These are phyloP conservation scores for Mycogone perniciosa DNA, from an alignment of 2,329 filamentous ascomycete genomes.

Conservation along the genomic window DNA sequence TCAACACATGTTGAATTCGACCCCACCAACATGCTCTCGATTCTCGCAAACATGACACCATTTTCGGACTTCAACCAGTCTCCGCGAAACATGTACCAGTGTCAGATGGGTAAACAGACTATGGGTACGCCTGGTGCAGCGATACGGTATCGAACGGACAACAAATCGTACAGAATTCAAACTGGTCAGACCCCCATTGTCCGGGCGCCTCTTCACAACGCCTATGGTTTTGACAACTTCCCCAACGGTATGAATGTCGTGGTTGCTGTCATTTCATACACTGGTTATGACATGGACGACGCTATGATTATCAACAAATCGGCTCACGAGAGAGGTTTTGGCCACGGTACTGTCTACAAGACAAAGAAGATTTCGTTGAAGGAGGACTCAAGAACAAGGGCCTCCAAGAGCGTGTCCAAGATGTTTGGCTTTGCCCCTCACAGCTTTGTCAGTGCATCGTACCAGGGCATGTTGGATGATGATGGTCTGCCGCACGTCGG, in stretches of 20 bases:
- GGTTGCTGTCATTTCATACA: conserved; percentile 97
- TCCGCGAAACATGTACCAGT: conserved; percentile 98
- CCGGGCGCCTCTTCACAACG: conserved; percentile 85
- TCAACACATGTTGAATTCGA: conserved; percentile 92
- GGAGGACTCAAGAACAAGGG: conserved; percentile 64
- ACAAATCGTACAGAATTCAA: conserved; percentile 92
- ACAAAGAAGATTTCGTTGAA: conserved; percentile 86
- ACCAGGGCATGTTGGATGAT: conserved; percentile 69
- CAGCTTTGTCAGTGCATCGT: conserved; percentile 62
- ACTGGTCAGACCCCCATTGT: conserved; percentile 95
- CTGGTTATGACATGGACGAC: conserved; percentile 99
- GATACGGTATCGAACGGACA: conserved; percentile 82
- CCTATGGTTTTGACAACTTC: conserved; percentile 96
- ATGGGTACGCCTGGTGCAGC: conserved; percentile 95
- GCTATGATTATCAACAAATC: conserved; percentile 99
- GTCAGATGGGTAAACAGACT: conserved; percentile 98
- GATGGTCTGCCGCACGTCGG: conserved; percentile 85
- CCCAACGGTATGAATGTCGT: conserved; percentile 94
- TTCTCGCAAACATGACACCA: conserved; percentile 96
- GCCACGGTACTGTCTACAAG: conserved; percentile 95
- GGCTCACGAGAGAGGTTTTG: conserved; percentile 90
- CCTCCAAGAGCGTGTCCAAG: conserved; percentile 65
- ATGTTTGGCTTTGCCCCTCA: conserved; percentile 87
- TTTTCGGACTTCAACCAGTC: conserved; percentile 99
- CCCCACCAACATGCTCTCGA: conserved; percentile 94